These are phyloP conservation scores for Vaccinium darrowii DNA, from an alignment of 148 eudicot species.

Conservation along the genomic window DNA sequence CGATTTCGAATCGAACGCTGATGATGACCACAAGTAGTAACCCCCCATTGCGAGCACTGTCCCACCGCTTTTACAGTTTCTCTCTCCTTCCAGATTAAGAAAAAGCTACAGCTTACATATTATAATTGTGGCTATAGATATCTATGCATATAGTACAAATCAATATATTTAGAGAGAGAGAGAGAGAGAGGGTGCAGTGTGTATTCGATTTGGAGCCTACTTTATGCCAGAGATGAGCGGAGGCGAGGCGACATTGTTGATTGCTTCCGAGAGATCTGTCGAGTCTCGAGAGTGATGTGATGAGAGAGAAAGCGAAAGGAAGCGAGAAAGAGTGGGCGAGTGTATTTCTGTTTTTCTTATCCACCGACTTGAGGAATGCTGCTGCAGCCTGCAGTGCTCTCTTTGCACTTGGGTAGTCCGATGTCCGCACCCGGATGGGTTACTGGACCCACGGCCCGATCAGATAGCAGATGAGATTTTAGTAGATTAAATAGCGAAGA, in stretches of 20 bases:
- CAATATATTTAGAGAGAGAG: neutral
- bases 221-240: neutral
- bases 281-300: neutral
- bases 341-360: too few species aligned
- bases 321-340: neutral
- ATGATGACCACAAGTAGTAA: slow-evolving; percentile 19
- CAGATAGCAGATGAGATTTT: too few species aligned
- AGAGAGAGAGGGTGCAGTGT: neutral
- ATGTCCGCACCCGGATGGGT: neutral
- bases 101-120: too few species aligned
- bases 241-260: neutral
- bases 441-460: too few species aligned
- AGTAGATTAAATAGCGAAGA: too few species aligned
- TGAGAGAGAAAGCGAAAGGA: neutral
- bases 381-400: too few species aligned
- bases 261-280: neutral
- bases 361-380: neutral
- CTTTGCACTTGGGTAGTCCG: neutral
- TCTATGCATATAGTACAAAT: neutral
- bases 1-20: slow-evolving; percentile 56
- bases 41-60: slow-evolving; percentile 18
- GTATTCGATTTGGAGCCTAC: neutral
- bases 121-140: neutral
- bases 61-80: neutral
- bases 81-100: neutral